Evolutionary conservation across 495 filamentous ascomycete species (phyloP).

Genomic region (Penicillium samsonianum): DNA sequence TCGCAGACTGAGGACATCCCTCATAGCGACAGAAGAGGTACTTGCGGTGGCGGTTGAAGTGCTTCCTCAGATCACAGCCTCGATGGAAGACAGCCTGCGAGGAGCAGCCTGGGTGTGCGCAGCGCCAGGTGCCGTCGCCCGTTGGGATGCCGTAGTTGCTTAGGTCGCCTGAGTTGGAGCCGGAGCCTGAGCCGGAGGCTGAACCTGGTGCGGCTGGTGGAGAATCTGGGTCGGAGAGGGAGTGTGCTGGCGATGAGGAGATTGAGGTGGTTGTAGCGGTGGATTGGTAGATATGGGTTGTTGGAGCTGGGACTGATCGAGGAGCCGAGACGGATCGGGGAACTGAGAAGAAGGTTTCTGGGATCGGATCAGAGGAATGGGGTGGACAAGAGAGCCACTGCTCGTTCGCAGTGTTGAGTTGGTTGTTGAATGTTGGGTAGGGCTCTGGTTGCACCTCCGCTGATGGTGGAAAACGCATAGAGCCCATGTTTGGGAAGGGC

Average conservation of each 20-base stretch:
- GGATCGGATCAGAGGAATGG: conserved; percentile 2
- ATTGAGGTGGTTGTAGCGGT: conserved; percentile 1
- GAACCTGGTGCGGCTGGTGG: neutral
- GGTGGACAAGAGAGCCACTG: conserved; percentile 20
- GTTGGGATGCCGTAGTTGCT: conserved; percentile 35
- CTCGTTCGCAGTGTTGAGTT: conserved; percentile 10
- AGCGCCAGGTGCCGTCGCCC: conserved; percentile 50
- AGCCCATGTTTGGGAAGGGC: conserved; percentile 13
- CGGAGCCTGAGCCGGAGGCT: neutral
- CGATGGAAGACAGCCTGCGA: conserved; percentile 58
- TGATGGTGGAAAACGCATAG: conserved; percentile 14
- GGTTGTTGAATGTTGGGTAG: conserved; percentile 17
- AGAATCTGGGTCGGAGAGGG: conserved; percentile 18
- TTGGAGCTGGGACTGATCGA: neutral
- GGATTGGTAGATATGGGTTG: neutral
- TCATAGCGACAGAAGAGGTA: conserved; percentile 62
- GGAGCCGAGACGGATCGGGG: neutral
- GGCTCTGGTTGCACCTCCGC: conserved; percentile 11
- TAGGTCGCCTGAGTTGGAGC: conserved; percentile 28
- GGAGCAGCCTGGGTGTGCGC: conserved; percentile 58
- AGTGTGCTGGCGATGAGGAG: conserved; percentile 23
- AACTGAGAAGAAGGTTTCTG: conserved; percentile 20
- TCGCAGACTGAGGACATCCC: conserved; percentile 57
- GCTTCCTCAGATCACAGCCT: conserved; percentile 65
- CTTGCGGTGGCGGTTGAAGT: conserved; percentile 64